These are phyloP conservation scores for Ascochyta fabae DNA, from an alignment of 2,329 filamentous ascomycete species.

Conservation along the genomic window DNA sequence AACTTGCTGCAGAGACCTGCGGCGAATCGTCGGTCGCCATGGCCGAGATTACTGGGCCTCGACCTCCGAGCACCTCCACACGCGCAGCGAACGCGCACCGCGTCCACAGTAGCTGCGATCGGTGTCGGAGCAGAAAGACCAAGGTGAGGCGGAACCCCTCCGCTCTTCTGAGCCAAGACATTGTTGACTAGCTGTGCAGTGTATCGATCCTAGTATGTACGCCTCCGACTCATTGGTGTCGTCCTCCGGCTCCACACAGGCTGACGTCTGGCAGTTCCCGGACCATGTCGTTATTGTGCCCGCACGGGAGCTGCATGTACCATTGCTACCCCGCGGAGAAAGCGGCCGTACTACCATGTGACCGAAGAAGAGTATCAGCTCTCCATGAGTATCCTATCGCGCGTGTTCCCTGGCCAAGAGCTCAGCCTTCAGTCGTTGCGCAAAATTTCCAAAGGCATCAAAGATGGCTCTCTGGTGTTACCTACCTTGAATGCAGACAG, in stretches of 20 bases:
- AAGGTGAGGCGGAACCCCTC: constrained; percentile 34
- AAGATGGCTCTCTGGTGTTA: constrained; percentile 37
- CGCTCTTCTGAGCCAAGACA: constrained; percentile 27
- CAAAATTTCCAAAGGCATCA: constrained; percentile 43
- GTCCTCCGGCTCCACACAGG: constrained; percentile 11
- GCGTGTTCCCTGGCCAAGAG: constrained; percentile 47
- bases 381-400: constrained; percentile 46
- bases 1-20: neutral
- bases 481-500: constrained; percentile 34
- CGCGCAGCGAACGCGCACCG: constrained; percentile 41
- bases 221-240: constrained; percentile 10
- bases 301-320: constrained; percentile 45
- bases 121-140: constrained; percentile 48
- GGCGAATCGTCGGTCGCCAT: constrained; percentile 25
- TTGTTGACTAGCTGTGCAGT: constrained; percentile 37
- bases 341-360: constrained; percentile 49
- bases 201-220: constrained; percentile 47
- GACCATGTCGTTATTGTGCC: constrained; percentile 48
- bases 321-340: constrained; percentile 45
- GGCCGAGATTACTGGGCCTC: constrained; percentile 33
- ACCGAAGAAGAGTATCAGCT: constrained; percentile 50
- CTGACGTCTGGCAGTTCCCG: constrained; percentile 43
- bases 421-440: constrained; percentile 44
- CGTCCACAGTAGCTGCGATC: constrained; percentile 48
- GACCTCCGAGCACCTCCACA: constrained; percentile 23